A percentile compares a stretch with the other conserved stretches of the same genome.
phyloP scores from a whole-genome alignment of 1,284 basidiomycete genomes.

The Polyporus tsugae region DNA sequence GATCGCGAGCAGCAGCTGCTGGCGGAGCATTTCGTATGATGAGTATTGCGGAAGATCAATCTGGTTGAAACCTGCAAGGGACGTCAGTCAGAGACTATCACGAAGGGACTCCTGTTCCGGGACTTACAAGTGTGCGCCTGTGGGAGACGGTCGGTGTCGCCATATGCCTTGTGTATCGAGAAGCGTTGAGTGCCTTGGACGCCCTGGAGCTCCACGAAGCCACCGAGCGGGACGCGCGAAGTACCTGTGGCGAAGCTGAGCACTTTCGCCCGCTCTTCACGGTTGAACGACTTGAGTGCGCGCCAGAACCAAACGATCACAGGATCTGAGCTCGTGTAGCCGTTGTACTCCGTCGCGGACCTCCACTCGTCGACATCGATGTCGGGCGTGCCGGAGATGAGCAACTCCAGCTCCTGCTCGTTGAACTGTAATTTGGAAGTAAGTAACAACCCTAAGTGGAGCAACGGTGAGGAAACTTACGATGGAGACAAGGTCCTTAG shows the following conservation, averaged over 20 bases:
- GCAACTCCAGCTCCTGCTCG: slow-evolving; percentile 96
- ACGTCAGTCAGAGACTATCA: slow-evolving; percentile 11
- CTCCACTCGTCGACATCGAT: slow-evolving; percentile 99
- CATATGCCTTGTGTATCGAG: slow-evolving; percentile 94
- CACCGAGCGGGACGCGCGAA: slow-evolving; percentile 93
- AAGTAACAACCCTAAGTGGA: slow-evolving; percentile 40
- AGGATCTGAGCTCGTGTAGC: slow-evolving; percentile 87
- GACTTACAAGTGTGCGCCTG: slow-evolving; percentile 90
- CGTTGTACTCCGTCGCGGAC: slow-evolving; percentile 92
- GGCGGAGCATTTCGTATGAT: slow-evolving; percentile 93
- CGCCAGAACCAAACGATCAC: slow-evolving; percentile 99
- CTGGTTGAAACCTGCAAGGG: slow-evolving; percentile 74
- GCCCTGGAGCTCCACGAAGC: slow-evolving; percentile 93
- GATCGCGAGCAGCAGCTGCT: slow-evolving; percentile 88
- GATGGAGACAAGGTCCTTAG: slow-evolving; percentile 83
- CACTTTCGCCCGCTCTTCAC: slow-evolving; percentile 95
- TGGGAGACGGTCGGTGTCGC: slow-evolving; percentile 85
- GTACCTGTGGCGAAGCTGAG: slow-evolving; percentile 97
- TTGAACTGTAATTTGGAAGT: slow-evolving; percentile 74
- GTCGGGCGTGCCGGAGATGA: slow-evolving; percentile 98
- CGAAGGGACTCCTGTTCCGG: not conserved
- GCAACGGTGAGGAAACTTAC: slow-evolving; percentile 52
- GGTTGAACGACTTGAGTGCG: slow-evolving; percentile 96
- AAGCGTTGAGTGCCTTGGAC: slow-evolving; percentile 96
- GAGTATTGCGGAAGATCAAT: slow-evolving; percentile 92